Percentiles rank a stretch among this genome's conserved stretches.
These are phyloP conservation scores for Plasmodium sp. DNA, from an alignment of 169 alveolate genomes.

Conservation along the genomic window DNA sequence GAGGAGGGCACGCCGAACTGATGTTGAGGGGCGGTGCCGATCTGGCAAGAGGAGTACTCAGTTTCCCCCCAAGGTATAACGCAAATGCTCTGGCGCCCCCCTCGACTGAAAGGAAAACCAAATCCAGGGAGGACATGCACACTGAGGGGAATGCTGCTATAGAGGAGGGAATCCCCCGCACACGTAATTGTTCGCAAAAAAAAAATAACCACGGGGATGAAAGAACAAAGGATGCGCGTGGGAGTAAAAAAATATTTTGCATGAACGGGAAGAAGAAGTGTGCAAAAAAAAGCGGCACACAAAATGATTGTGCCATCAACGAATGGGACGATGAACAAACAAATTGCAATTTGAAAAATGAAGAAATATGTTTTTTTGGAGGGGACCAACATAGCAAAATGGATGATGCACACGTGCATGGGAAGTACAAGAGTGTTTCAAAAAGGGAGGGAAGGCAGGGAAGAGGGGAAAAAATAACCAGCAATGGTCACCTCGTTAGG, in stretches of 20 bases:
- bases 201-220: neutral
- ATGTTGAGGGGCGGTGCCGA: neutral
- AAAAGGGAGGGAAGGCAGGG: neutral
- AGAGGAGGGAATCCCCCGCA: neutral
- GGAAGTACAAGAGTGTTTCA: neutral
- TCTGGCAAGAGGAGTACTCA: neutral
- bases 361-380: slow-evolving; percentile 4
- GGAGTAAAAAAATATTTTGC: neutral
- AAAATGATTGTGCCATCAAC: neutral
- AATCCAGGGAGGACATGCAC: neutral
- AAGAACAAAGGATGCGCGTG: neutral
- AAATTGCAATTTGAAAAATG: neutral
- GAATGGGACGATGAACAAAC: neutral
- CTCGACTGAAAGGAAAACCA: neutral
- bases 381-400: neutral
- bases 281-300: neutral
- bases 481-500: neutral
- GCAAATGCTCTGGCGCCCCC: neutral
- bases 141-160: neutral
- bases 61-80: neutral
- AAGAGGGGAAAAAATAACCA: neutral
- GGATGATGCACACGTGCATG: neutral
- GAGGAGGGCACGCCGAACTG: neutral
- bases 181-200: neutral
- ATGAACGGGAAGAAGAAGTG: neutral